Conservation (phyloP, 768 basidiomycete species). For the Sporobolomyces roseus region DNA sequence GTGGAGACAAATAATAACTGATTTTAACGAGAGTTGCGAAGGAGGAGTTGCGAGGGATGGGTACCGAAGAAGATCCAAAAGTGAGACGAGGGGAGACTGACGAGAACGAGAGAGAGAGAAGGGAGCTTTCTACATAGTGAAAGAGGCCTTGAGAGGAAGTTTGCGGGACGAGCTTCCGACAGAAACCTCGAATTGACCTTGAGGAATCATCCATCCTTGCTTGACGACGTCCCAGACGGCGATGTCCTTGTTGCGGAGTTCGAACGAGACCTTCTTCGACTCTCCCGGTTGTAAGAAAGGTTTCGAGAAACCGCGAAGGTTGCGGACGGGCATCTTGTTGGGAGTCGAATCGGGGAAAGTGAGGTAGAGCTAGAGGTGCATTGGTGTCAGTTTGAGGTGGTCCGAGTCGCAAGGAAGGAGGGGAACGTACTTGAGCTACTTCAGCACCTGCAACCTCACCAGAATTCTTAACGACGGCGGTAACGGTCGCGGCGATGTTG, state of each 20-base stretch:
- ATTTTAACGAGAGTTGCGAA: too few relatives aligned
- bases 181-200: conserved; percentile 35
- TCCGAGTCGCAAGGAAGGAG: neutral
- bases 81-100: too few relatives aligned
- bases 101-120: neutral
- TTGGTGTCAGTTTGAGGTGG: too few relatives aligned
- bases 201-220: conserved; percentile 38
- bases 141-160: conserved; percentile 17
- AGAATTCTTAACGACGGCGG: conserved; percentile 33
- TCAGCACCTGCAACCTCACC: conserved; percentile 28
- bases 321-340: conserved; percentile 24
- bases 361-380: conserved; percentile 41
- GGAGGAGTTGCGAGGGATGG: too few relatives aligned
- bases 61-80: too few relatives aligned
- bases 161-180: conserved; percentile 39
- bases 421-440: conserved; percentile 28
- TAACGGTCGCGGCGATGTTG: conserved; percentile 25
- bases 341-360: conserved; percentile 24
- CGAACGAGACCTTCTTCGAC: conserved; percentile 44
- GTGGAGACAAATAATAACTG: too few relatives aligned
- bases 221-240: conserved; percentile 14
- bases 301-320: conserved; percentile 46
- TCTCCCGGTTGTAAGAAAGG: conserved; percentile 38
- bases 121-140: conserved; percentile 1
- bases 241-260: conserved; percentile 46